phyloP scores from a whole-genome alignment of 164 flowering plant species.

The Kingdonia uniflora region DNA sequence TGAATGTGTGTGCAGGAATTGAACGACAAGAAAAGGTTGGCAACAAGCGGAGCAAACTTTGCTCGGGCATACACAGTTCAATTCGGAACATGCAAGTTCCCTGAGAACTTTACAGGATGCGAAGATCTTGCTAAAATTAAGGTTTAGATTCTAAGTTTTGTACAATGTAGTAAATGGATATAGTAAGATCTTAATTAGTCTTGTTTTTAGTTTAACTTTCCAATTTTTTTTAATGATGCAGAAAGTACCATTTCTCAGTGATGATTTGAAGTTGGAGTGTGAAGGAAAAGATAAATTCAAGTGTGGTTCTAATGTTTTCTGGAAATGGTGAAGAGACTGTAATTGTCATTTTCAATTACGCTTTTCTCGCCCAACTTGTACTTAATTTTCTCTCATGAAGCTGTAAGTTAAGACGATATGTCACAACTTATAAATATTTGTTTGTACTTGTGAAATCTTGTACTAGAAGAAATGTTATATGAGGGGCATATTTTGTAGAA shows the following conservation, averaged over 20 bases:
- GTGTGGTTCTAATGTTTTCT: conserved; percentile 97
- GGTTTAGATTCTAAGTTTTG: conserved; percentile 25
- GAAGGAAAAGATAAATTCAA: conserved; percentile 95
- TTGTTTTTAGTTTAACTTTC: neutral
- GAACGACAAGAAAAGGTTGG: conserved; percentile 97
- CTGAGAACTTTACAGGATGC: conserved; percentile 98
- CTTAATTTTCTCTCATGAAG: conserved; percentile 7
- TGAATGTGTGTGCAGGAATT: conserved; percentile 39
- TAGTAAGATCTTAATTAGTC: neutral
- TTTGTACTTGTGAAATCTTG: too few relatives aligned
- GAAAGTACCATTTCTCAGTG: conserved; percentile 82
- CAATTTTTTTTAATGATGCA: conserved; percentile 28
- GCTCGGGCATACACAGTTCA: conserved; percentile 90
- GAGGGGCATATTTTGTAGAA: too few relatives aligned
- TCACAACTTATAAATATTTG: too few relatives aligned
- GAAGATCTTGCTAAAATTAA: conserved; percentile 98
- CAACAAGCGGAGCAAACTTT: conserved; percentile 93
- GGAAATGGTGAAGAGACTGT: conserved; percentile 89
- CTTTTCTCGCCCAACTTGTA: conserved; percentile 13
- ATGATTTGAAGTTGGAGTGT: conserved; percentile 74
- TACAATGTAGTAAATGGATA: neutral
- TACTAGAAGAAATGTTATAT: too few relatives aligned
- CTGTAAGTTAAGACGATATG: too few relatives aligned
- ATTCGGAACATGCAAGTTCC: conserved; percentile 95
- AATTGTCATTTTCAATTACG: neutral